Evolutionary conservation across 2,329 filamentous ascomycete species (phyloP), one percentile per base, ranked within the genome.

Genomic region (Thielaviopsis musarum): DNA sequence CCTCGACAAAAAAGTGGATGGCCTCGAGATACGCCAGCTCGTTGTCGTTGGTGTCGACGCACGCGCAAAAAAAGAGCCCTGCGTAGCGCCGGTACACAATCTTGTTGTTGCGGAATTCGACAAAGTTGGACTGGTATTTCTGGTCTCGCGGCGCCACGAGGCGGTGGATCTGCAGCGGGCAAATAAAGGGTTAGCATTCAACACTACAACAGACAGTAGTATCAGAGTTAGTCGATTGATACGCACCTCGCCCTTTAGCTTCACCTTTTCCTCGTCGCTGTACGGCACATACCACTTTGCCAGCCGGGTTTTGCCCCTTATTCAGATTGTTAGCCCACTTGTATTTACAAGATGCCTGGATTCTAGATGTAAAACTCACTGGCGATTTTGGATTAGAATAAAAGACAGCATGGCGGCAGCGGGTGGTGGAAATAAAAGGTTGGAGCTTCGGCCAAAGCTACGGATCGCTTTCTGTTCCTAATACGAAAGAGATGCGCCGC

Each of bases 261-360:
- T 96, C 72, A 98, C 88, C 77, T 98, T 98, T 72, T 98, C 90
- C 72, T 97, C 91, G 77, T 98, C 93, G 74, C 84, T 94, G 77
- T 96, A 98, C 63, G 93, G 91, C 65, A 87, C 88, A 77, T 98
- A 98, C 91, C 91, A 98, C 76, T 98, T 98, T 65, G 93, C 93
- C 64, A 98, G 81, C 67, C 93, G 87, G 66, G 93, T 98, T 77
- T 98, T 98, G 74, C 93, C 93, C 80, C 91, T 96, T 54, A 19
- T 57, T 51, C 54, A 54, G 9, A 2, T 34, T 34, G 30, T 34
- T 34, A 34, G 30, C 9, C 10, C 10, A 5, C 10, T 34, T 34
- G 2, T 34, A 5, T 34, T 34, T 34, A n/a, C n/a, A n/a, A n/a
- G n/a, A n/a, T n/a, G n/a, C 9, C 10, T 34, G 6, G 30, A 12